Percentiles rank a stretch among this genome's conserved stretches.
phyloP scores from a whole-genome alignment of 176 grass and related monocot species.

The Ampelocalamus luodianensis region DNA sequence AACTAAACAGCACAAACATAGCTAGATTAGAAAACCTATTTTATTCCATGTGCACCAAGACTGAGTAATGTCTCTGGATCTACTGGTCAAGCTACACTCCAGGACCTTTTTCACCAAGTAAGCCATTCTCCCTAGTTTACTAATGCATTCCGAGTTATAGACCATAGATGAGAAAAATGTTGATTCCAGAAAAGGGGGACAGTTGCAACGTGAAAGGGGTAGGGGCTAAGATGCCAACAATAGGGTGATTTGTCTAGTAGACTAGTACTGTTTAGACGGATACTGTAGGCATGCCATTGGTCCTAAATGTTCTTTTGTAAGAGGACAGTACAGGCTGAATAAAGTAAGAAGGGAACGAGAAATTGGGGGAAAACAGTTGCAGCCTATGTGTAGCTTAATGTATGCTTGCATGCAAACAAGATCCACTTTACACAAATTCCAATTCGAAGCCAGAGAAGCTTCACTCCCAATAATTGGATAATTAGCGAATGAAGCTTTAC shows the following conservation, averaged over 20 bases:
- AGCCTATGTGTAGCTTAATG: background rate
- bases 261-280: background rate
- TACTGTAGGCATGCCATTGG: slow-evolving; percentile 2
- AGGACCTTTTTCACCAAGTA: background rate
- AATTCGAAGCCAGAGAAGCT: background rate
- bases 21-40: background rate
- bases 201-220: background rate
- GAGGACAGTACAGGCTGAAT: background rate
- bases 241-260: background rate
- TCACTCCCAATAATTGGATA: background rate
- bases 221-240: background rate
- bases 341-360: background rate
- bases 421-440: background rate
- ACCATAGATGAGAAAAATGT: background rate
- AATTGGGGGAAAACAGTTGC: background rate
- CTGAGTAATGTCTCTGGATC: background rate
- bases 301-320: background rate
- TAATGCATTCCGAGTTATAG: background rate
- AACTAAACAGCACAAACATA: slow-evolving; percentile 1
- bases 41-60: slow-evolving; percentile 3
- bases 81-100: background rate
- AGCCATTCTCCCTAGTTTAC: background rate
- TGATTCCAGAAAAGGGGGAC: background rate
- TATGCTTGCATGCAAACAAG: background rate
- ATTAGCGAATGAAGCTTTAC: slow-evolving; percentile 7